Evolutionary conservation across 495 filamentous ascomycete genomes (phyloP).

Genomic region (Aspergillus heteromorphus): DNA sequence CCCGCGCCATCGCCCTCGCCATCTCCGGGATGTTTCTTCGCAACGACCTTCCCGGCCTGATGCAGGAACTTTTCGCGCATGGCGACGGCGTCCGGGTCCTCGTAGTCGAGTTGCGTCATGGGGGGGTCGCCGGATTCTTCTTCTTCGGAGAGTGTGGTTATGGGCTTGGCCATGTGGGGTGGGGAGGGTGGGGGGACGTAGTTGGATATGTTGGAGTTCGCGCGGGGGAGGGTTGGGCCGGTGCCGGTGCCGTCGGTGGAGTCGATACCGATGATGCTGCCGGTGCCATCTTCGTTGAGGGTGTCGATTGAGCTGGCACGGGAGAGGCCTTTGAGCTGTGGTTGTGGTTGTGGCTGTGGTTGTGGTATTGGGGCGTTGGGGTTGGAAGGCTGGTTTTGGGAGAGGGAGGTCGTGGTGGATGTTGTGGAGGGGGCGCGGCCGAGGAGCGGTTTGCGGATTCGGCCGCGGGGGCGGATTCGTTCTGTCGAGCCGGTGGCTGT

Average conservation of each 20-base stretch:
- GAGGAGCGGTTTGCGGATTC: constrained; percentile 40
- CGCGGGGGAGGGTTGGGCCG: constrained; percentile 27
- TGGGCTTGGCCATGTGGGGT: constrained; percentile 12
- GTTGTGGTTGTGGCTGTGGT: constrained; percentile 25
- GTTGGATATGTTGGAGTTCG: constrained; percentile 15
- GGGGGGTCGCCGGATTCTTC: constrained; percentile 33
- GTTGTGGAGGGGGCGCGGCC: constrained; percentile 44
- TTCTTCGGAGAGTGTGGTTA: constrained; percentile 11
- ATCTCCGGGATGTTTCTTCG: too few relatives aligned
- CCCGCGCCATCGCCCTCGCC: too few relatives aligned
- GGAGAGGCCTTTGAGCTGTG: constrained; percentile 21
- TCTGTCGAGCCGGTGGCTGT: too few relatives aligned
- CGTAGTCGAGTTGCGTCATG: constrained; percentile 52
- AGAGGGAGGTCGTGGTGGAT: constrained; percentile 21
- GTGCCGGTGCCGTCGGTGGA: constrained; percentile 23
- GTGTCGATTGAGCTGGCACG: constrained; percentile 52
- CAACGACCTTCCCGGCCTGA: constrained; percentile 35
- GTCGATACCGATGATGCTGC: constrained; percentile 41
- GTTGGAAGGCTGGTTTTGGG: constrained; percentile 7
- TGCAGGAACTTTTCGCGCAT: constrained; percentile 44
- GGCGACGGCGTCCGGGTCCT: constrained; percentile 46
- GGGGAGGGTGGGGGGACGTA: neutral
- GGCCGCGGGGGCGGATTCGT: constrained; percentile 11
- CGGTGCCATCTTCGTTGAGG: constrained; percentile 50
- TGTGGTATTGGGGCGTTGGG: too few relatives aligned